Percentiles rank a stretch among this genome's conserved stretches.
These are phyloP conservation scores for Amphicarpaea edgeworthii DNA, from an alignment of 306 rosid genomes.

Conservation along the genomic window DNA sequence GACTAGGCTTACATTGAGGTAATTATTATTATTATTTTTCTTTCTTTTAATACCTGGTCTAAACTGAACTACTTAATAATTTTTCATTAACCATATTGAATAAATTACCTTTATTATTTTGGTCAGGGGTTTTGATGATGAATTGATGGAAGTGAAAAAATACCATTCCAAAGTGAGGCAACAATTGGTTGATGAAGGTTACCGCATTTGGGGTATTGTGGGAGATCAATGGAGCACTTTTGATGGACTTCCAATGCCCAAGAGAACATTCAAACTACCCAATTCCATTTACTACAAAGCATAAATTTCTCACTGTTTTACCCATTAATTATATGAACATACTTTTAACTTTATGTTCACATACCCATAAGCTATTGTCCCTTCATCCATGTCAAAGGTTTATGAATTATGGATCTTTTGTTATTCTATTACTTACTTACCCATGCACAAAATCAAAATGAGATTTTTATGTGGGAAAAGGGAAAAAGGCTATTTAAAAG, in stretches of 20 bases:
- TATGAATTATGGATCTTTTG: conserved; percentile 16
- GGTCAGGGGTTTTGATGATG: conserved; percentile 68
- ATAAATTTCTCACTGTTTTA: conserved; percentile 10
- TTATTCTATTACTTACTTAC: conserved; percentile 2
- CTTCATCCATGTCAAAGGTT: conserved; percentile 42
- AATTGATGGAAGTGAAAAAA: conserved; percentile 53
- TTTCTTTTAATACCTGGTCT: no score
- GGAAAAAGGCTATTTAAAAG: conserved; percentile 15
- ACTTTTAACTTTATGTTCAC: conserved; percentile 1
- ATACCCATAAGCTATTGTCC: conserved; percentile 36
- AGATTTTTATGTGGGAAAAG: conserved; percentile 13
- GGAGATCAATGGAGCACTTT: conserved; percentile 82
- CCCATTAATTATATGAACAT: background rate
- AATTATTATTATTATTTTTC: background rate
- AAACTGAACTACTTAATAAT: no score
- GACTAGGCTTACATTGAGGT: conserved; percentile 60
- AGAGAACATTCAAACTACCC: conserved; percentile 73
- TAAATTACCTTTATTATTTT: background rate
- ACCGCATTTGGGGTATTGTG: conserved; percentile 68
- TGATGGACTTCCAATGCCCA: conserved; percentile 62
- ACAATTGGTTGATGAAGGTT: conserved; percentile 58
- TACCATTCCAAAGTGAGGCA: conserved; percentile 59
- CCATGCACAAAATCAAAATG: conserved; percentile 1
- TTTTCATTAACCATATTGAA: no score
- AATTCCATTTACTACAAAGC: conserved; percentile 59